Evolutionary conservation across 805 yeast species (phyloP), one percentile per base, ranked within the genome.

Genomic region (Starmerella bacillaris): DNA sequence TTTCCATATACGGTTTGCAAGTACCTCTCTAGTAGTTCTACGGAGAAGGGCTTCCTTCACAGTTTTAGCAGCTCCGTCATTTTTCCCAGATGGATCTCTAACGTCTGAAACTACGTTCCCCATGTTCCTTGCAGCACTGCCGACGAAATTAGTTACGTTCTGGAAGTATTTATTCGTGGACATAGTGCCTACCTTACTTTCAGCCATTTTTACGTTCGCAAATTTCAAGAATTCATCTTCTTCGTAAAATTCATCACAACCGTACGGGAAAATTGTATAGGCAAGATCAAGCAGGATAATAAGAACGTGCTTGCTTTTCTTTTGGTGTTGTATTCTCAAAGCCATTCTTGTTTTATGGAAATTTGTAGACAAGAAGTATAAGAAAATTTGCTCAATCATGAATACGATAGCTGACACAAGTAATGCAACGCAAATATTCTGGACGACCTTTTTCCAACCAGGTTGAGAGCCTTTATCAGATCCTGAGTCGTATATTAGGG

Each of bases 1-100:
- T 41, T 55, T 51, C 64, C 64, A 59, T 31, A 60, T 55, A 15
- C 64, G 53, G 30, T 45, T 39, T 5, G 60, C 63, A 32, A 59
- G 43, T 4, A 48, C 46, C 27, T 48, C 52, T 1, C 59, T 40
- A 3, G 51, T 35, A 3, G 37, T 39, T 22, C 42, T 40, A 33
- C 46, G 45, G 15, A 46, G 46, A 37, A 59, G 47, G 3, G 61
- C 58, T 14, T 51, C 50, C 28, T 50, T 42, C 14, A 59, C 60
- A 9, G 46, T 41, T 33, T 41, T 46, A 9, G 40, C 20, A 8
- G 39, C 36, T n/a, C 28, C 33, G 7, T 21, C 14, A 26, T 32
- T 19, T 14, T 5, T 21, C 14, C 32, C 32, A 18, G 41, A 31
- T 16, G 46, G 37, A 22, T 44, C 49, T n/a, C 46, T 35, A 14